These are phyloP conservation scores for Takakia lepidozioides DNA, from an alignment of 225 moss, liverwort and hornwort genomes.

Conservation along the genomic window DNA sequence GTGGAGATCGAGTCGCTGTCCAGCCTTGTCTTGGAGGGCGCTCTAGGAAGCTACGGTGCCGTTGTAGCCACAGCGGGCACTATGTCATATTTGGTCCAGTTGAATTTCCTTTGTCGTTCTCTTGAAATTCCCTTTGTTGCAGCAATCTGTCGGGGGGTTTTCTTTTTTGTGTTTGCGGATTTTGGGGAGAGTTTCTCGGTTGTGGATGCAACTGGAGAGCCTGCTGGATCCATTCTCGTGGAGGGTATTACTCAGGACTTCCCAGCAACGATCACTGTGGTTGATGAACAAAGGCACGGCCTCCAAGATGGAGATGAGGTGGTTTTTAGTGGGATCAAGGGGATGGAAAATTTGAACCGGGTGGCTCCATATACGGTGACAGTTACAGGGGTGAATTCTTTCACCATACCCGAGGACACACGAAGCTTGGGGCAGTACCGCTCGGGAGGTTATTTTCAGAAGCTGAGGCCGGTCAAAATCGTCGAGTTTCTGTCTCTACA, in stretches of 20 bases:
- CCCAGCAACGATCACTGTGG: constrained; percentile 93
- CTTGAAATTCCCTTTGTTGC: constrained; percentile 65
- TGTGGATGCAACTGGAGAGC: constrained; percentile 79
- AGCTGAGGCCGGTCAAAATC: constrained; percentile 61
- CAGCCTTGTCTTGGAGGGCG: constrained; percentile 50
- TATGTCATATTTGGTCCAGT: constrained; percentile 47
- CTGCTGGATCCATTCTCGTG: constrained; percentile 60
- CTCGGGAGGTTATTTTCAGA: constrained; percentile 87
- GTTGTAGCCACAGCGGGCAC: constrained; percentile 69
- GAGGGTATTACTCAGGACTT: constrained; percentile 97
- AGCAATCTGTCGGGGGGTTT: constrained; percentile 68
- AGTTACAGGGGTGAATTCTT: constrained; percentile 77
- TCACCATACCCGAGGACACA: constrained; percentile 86
- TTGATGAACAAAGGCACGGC: constrained; percentile 88
- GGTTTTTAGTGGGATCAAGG: constrained; percentile 70
- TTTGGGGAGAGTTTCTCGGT: constrained; percentile 76
- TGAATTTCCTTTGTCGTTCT: constrained; percentile 72
- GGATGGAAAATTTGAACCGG: constrained; percentile 86
- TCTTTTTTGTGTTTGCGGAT: constrained; percentile 74
- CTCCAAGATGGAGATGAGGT: constrained; percentile 94
- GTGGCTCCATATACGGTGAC: constrained; percentile 51
- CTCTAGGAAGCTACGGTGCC: constrained; percentile 53
- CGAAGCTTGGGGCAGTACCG: constrained; percentile 58
- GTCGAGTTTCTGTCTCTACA: constrained; percentile 65
- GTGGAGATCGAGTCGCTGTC: constrained; percentile 59